A percentile compares a stretch with the other conserved stretches of the same genome.
phyloP scores from a whole-genome alignment of 208 protist species.

The Acanthamoeba lenticulata region DNA sequence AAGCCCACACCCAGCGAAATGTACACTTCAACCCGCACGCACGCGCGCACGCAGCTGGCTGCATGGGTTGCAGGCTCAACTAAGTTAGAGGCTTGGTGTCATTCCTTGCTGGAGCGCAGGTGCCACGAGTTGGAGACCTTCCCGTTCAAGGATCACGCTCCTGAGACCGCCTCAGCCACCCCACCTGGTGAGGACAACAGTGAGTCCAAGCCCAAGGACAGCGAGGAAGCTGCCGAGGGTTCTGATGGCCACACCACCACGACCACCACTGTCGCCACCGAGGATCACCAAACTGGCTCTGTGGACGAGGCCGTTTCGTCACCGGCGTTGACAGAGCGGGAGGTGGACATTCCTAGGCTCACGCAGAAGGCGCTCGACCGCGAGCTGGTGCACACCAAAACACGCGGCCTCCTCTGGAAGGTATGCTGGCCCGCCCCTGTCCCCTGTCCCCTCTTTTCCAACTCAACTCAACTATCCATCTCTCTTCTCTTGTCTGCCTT shows the following conservation, averaged over 20 bases:
- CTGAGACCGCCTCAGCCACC: too few relatives aligned
- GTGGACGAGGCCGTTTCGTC: too few relatives aligned
- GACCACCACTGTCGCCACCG: not conserved
- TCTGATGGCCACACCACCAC: too few relatives aligned
- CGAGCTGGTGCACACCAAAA: constrained; percentile 6
- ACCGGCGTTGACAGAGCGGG: not conserved
- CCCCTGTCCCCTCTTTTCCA: too few relatives aligned
- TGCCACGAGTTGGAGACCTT: not conserved
- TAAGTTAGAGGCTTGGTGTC: too few relatives aligned
- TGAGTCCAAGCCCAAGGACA: too few relatives aligned
- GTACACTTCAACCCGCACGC: not conserved
- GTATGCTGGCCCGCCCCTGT: not conserved
- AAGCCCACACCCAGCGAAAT: not conserved
- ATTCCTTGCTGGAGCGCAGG: not conserved
- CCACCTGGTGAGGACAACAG: too few relatives aligned
- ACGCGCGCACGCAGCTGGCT: too few relatives aligned
- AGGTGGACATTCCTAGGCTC: not conserved
- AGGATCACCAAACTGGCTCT: not conserved
- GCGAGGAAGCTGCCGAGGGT: too few relatives aligned
- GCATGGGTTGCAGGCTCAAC: too few relatives aligned
- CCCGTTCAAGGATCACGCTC: not conserved
- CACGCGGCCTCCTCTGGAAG: constrained; percentile 37
- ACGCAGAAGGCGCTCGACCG: constrained; percentile 36
- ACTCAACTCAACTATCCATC: too few relatives aligned
- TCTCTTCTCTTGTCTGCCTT: too few relatives aligned